These are phyloP conservation scores for Puya raimondii DNA, from an alignment of 176 grass and related monocot species.

Conservation along the genomic window DNA sequence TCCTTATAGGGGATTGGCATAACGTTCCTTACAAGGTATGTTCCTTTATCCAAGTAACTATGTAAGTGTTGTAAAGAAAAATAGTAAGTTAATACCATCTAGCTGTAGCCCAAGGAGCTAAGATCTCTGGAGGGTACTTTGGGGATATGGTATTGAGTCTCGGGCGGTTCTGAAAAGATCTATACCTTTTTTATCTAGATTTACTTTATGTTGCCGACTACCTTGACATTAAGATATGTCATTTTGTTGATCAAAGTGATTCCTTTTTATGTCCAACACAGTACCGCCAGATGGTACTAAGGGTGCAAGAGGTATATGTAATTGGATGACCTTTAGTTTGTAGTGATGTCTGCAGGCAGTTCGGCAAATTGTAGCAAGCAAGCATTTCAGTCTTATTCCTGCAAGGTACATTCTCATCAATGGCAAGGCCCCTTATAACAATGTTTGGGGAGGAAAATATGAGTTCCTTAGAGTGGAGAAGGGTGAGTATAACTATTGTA, in stretches of 20 bases:
- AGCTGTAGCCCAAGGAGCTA: too few species aligned
- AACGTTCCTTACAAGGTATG: slow-evolving; percentile 1
- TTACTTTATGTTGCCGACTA: too few species aligned
- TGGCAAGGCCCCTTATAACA: slow-evolving; percentile 3
- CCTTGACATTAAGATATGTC: too few species aligned
- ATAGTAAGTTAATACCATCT: too few species aligned
- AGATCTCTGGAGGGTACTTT: too few species aligned
- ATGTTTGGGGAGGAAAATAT: slow-evolving; percentile 7
- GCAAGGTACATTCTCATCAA: slow-evolving; percentile 4
- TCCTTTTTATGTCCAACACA: too few species aligned
- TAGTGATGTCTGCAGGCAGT: not conserved
- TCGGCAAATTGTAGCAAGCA: not conserved
- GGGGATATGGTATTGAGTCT: too few species aligned
- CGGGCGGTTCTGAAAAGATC: too few species aligned
- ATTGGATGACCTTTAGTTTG: not conserved
- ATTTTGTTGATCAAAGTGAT: too few species aligned
- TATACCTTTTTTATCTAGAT: too few species aligned
- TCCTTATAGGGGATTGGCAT: slow-evolving; percentile 7
- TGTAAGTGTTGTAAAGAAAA: not conserved
- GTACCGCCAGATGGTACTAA: too few species aligned
- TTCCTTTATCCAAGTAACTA: not conserved
- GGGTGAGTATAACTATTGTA: not conserved
- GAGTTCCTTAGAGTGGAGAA: slow-evolving; percentile 3
- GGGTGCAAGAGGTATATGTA: too few species aligned
- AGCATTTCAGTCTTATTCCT: not conserved